Percentiles rank a stretch among this genome's conserved stretches.
Conservation (phyloP, 106 monocot genomes). For the Dendrobium officinale region DNA sequence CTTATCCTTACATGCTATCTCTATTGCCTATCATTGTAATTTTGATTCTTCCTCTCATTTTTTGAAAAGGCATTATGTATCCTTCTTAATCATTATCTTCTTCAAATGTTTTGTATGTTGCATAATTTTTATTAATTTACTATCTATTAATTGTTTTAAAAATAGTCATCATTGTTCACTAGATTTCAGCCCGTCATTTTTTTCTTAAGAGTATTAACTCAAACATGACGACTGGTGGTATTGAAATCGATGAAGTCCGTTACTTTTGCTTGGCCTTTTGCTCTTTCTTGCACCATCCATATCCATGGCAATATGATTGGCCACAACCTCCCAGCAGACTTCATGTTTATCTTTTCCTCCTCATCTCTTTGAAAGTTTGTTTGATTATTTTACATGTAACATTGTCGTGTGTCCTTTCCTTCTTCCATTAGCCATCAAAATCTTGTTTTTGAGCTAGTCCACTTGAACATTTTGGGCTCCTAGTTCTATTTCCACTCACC, state of each 20-base stretch:
- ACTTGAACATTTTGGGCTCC: not conserved
- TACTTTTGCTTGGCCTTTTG: not conserved
- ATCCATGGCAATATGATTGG: not conserved
- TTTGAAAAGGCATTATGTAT: not conserved
- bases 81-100: not conserved
- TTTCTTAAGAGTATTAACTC: not conserved
- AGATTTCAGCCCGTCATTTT: not conserved
- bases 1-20: no score
- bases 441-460: not conserved
- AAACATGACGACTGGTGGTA: not conserved
- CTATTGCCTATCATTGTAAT: no score
- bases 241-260: not conserved
- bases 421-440: not conserved
- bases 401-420: not conserved
- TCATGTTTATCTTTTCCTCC: not conserved
- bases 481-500: not conserved
- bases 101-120: not conserved
- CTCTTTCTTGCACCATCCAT: not conserved
- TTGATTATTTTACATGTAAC: not conserved
- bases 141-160: no score
- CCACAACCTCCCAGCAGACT: not conserved
- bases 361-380: not conserved
- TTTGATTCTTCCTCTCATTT: not conserved
- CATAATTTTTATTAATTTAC: not conserved
- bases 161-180: not conserved